A percentile compares a stretch with the other conserved stretches of the same genome.
Evolutionary conservation across 306 rosid genomes (phyloP).

Genomic region (Quercus agrifolia): DNA sequence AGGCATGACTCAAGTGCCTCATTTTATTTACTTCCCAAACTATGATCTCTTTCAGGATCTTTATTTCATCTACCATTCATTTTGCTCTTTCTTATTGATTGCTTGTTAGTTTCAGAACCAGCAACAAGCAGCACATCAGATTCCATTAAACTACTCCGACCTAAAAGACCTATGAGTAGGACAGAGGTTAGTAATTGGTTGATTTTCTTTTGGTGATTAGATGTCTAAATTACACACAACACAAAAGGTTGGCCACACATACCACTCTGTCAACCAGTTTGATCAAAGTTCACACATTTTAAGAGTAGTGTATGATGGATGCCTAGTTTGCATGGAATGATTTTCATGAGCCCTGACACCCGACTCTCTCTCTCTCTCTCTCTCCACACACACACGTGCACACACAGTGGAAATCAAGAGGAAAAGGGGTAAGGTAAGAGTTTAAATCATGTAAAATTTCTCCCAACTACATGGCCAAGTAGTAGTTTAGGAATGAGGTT

Average conservation of each 20-base stretch:
- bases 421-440: background rate
- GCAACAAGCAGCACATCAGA: conserved; percentile 58
- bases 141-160: conserved; percentile 54
- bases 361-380: background rate
- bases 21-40: conserved; percentile 20
- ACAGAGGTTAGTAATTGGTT: conserved; percentile 60
- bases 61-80: conserved; percentile 8
- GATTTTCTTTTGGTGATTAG: conserved; percentile 3
- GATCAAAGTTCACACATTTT: background rate
- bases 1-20: conserved; percentile 49
- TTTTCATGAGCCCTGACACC: background rate
- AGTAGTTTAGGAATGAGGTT: background rate
- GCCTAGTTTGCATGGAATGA: background rate
- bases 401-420: background rate
- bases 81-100: conserved; percentile 20
- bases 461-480: too few species aligned
- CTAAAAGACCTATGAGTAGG: conserved; percentile 77
- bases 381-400: too few species aligned
- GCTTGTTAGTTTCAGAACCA: conserved; percentile 48
- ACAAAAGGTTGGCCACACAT: background rate
- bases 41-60: conserved; percentile 12
- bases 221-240: background rate
- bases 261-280: background rate
- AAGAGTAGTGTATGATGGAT: background rate
- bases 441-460: too few species aligned